Percentiles rank a stretch among this genome's conserved stretches.
Evolutionary conservation across 1,284 basidiomycete genomes (phyloP).

Genomic region (Trametes sp.): DNA sequence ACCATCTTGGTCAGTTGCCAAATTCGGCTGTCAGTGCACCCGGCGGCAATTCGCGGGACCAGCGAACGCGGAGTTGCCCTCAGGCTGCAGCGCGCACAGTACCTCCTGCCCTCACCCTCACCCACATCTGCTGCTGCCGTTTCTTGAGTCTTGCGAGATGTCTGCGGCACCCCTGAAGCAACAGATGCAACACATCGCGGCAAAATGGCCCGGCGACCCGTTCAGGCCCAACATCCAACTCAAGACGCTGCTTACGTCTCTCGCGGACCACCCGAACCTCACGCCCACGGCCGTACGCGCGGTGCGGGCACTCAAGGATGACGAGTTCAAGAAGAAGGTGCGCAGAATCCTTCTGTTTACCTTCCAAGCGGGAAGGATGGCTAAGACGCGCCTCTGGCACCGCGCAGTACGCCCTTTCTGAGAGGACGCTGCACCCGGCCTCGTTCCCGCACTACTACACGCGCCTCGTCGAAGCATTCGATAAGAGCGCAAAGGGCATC

Average conservation of each 20-base stretch:
- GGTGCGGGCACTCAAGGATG: conserved; percentile 58
- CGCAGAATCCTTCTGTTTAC: conserved; percentile 15
- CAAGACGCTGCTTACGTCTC: conserved; percentile 64
- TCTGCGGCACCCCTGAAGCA: conserved; percentile 47
- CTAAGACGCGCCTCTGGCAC: conserved; percentile 23
- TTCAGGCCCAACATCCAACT: conserved; percentile 79
- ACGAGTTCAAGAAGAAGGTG: conserved; percentile 65
- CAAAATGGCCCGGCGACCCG: conserved; percentile 70
- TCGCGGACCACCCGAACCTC: conserved; percentile 72
- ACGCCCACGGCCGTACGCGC: conserved; percentile 65
- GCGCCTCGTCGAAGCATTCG: conserved; percentile 71
- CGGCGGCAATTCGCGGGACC: background rate
- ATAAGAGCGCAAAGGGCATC: conserved; percentile 77
- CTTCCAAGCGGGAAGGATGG: background rate
- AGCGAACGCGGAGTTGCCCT: conserved; percentile 7
- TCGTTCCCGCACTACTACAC: conserved; percentile 77
- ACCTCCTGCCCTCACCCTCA: no score
- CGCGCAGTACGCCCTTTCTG: conserved; percentile 68
- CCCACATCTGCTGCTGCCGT: no score
- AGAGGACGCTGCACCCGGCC: conserved; percentile 67
- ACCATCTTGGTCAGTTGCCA: conserved; percentile 18
- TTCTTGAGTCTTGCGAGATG: conserved; percentile 32
- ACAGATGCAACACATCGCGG: conserved; percentile 60
- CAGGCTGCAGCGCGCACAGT: background rate
- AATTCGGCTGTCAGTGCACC: conserved; percentile 3